Evolutionary conservation across 768 basidiomycete genomes (phyloP), one percentile per base, ranked within the genome.

Genomic region (Lentinus tigrinus): DNA sequence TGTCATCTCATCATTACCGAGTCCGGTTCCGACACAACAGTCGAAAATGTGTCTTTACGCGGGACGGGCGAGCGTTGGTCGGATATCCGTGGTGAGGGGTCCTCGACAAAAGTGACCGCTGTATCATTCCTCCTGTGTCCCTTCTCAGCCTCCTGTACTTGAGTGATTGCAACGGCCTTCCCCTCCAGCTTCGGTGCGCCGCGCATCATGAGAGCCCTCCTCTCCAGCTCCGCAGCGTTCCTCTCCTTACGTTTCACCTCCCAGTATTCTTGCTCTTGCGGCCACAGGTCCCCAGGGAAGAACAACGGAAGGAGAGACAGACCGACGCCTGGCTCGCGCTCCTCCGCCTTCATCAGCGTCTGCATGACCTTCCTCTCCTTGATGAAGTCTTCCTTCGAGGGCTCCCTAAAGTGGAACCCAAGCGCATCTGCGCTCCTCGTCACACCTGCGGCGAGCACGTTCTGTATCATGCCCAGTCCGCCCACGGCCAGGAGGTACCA

Each of bases 381-480:
- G 19, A 63, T 44, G 36, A 54, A 40, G 23, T 43, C 44, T 10
- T 34, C 52, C 47, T 44, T 50, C 28, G 27, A 26, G 19, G 11
- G 28, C 44, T 23, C 19, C 44, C 65, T 53, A 19, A 70, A 57
- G 52, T 70, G 64, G n/a, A 70, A 56, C 1, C 69, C 69, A 27
- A 63, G 60, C 11, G 68, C 67, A 21, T 54, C 56, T 19, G 64
- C 57, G 42, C 47, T 55, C 19, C 69, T 60, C 40, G 52, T 40
- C 17, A 61, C 69, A 2, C 69, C 69, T 17, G 65, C 67, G 2
- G 65, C 62, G 46, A 67, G 40, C 44, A 63, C 58, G 54, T 70
- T 68, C 54, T 70, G 69, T 36, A 60, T 51, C 67, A 68, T 70
- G 17, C 69, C 69, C n/a, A 68, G 57, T 9, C 57, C 58, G 8